A percentile compares a stretch with the other conserved stretches of the same genome.
These are phyloP conservation scores for Aspergillus conjunctus DNA, from an alignment of 495 filamentous ascomycete species.

Conservation along the genomic window DNA sequence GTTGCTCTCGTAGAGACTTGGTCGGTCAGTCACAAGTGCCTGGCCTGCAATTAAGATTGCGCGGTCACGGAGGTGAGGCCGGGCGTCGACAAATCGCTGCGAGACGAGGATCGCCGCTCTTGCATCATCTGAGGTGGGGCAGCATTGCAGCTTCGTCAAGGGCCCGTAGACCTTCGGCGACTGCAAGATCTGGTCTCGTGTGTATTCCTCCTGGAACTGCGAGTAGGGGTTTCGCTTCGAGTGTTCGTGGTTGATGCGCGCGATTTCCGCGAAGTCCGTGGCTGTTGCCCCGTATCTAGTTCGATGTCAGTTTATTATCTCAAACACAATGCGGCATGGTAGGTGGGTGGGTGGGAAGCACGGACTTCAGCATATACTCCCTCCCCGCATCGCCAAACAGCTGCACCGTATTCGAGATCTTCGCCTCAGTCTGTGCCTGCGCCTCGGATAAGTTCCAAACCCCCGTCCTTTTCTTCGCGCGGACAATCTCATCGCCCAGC, in stretches of 20 bases:
- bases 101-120: conserved; percentile 89
- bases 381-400: conserved; percentile 92
- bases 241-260: conserved; percentile 87
- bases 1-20: conserved; percentile 63
- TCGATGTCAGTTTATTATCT: background rate
- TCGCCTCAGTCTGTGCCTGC: too few species aligned
- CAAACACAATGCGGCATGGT: background rate
- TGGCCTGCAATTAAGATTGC: conserved; percentile 88
- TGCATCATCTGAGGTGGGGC: conserved; percentile 88
- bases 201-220: conserved; percentile 91
- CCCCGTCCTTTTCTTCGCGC: too few species aligned
- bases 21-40: conserved; percentile 75
- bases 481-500: too few species aligned
- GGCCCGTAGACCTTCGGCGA: conserved; percentile 76
- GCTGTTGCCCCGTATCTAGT: conserved; percentile 72
- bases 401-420: too few species aligned
- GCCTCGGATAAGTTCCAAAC: too few species aligned
- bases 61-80: conserved; percentile 74
- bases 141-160: conserved; percentile 75
- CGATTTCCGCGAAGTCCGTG: conserved; percentile 95
- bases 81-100: conserved; percentile 77
- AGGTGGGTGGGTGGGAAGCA: conserved; percentile 25
- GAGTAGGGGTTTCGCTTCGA: conserved; percentile 90
- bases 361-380: conserved; percentile 92
- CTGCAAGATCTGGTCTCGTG: conserved; percentile 76